Evolutionary conservation across 2,329 filamentous ascomycete genomes (phyloP).

Genomic region (Tolypocladium album): DNA sequence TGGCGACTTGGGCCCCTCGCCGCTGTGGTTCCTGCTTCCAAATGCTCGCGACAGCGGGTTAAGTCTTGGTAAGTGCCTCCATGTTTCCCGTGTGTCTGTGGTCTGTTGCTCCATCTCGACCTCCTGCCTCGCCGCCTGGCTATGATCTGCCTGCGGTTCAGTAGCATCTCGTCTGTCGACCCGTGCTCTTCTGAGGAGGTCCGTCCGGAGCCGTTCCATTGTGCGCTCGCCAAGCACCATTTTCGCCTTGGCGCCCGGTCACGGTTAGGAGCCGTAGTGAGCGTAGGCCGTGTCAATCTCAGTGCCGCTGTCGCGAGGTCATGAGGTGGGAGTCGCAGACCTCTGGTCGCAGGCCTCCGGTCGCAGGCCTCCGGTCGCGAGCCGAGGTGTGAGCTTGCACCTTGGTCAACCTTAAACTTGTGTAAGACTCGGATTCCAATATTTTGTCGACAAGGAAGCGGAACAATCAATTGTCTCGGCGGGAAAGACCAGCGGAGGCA

Average conservation of each 20-base stretch:
- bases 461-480: background rate
- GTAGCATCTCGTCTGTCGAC: slow-evolving; percentile 11
- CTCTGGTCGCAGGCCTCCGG: too few species aligned
- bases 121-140: background rate
- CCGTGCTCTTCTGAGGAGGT: slow-evolving; percentile 20
- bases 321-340: background rate
- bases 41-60: slow-evolving; percentile 9
- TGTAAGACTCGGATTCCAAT: background rate
- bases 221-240: slow-evolving; percentile 11
- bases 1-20: slow-evolving; percentile 37
- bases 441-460: background rate
- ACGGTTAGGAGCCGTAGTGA: background rate
- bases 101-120: background rate
- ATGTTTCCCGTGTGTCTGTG: background rate
- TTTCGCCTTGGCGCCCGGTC: background rate
- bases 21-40: background rate
- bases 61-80: background rate
- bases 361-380: background rate
- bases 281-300: background rate
- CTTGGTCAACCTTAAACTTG: background rate
- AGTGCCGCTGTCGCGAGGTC: background rate
- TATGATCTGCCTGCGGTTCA: background rate
- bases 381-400: background rate
- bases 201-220: slow-evolving; percentile 21
- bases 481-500: background rate